phyloP scores from a whole-genome alignment of 805 yeast species.

The Hemisphaericaspora nanyangensis region DNA sequence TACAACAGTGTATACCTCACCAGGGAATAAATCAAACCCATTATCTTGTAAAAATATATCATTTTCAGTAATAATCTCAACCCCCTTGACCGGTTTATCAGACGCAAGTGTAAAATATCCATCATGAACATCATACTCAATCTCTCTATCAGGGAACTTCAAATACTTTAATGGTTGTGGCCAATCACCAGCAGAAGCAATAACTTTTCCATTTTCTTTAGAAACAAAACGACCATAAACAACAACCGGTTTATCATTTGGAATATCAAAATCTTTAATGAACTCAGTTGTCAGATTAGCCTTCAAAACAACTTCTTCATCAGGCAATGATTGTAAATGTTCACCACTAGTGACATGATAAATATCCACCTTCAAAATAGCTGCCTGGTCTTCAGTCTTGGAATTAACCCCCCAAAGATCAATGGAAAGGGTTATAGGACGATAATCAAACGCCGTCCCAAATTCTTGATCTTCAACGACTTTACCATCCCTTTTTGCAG shows the following conservation, averaged over 20 bases:
- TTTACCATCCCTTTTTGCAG: conserved; percentile 6
- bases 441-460: conserved; percentile 17
- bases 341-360: conserved; percentile 31
- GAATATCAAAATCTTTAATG: conserved; percentile 12
- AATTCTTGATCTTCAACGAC: conserved; percentile 1
- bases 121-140: conserved; percentile 17
- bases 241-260: conserved; percentile 13
- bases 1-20: conserved; percentile 15
- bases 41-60: conserved; percentile 37
- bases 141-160: conserved; percentile 24
- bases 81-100: conserved; percentile 43
- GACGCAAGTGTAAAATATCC: conserved; percentile 22
- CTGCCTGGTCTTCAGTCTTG: conserved; percentile 16
- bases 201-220: conserved; percentile 11
- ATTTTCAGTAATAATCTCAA: conserved; percentile 26
- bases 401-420: conserved; percentile 43
- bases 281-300: conserved; percentile 32
- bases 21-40: conserved; percentile 48
- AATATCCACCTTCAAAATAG: conserved; percentile 20
- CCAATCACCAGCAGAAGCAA: conserved; percentile 42
- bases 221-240: conserved; percentile 13
- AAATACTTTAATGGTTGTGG: conserved; percentile 47
- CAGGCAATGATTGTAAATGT: conserved; percentile 11
- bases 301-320: conserved; percentile 11
- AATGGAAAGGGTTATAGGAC: conserved; percentile 18